Evolutionary conservation across 1,139 yeast genomes (phyloP).

Genomic region (Suhomyces chickasaworum): DNA sequence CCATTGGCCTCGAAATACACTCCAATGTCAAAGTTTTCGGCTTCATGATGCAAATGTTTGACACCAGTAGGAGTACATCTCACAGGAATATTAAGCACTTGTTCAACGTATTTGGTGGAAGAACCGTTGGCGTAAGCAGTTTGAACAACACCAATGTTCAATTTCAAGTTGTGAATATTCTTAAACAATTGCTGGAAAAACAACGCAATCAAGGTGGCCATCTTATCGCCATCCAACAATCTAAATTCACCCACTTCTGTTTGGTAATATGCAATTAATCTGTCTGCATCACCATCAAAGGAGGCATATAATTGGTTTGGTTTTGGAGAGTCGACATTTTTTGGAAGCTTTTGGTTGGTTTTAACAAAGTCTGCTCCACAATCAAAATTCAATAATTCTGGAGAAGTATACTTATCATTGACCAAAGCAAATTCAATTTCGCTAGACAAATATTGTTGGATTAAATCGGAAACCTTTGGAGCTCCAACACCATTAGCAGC

Average conservation of each 20-base stretch:
- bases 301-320: constrained; percentile 65
- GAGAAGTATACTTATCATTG: constrained; percentile 59
- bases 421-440: constrained; percentile 51
- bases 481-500: constrained; percentile 97
- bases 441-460: constrained; percentile 43
- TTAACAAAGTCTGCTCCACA: constrained; percentile 98
- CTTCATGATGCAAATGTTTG: constrained; percentile 90
- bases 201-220: constrained; percentile 79
- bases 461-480: constrained; percentile 60
- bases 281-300: constrained; percentile 97
- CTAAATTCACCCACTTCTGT: constrained; percentile 53
- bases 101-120: constrained; percentile 71
- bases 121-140: constrained; percentile 98
- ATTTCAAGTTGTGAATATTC: constrained; percentile 38
- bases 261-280: constrained; percentile 82
- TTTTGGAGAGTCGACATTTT: constrained; percentile 47
- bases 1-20: constrained; percentile 98
- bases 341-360: constrained; percentile 80
- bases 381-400: constrained; percentile 63
- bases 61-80: constrained; percentile 95
- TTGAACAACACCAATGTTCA: constrained; percentile 84
- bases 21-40: constrained; percentile 83
- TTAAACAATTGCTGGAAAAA: constrained; percentile 58
- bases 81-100: constrained; percentile 71
- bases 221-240: constrained; percentile 91